These are phyloP conservation scores for Artemisia princeps DNA, from an alignment of 140 eudicot genomes.

Conservation along the genomic window DNA sequence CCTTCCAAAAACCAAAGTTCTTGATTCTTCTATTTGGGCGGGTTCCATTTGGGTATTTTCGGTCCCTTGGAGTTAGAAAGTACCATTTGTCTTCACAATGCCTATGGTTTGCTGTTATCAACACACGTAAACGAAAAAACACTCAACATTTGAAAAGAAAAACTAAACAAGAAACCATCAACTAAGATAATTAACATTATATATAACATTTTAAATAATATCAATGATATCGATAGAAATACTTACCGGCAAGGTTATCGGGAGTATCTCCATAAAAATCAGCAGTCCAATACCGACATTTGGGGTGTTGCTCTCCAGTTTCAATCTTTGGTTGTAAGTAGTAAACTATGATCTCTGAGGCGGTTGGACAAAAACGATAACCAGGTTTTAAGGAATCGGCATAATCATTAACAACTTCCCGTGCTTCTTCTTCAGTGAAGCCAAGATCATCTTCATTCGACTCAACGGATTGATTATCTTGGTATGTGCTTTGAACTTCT, in stretches of 20 bases:
- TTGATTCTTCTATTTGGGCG: conserved; percentile 2
- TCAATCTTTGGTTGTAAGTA: neutral
- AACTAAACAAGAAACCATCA: neutral
- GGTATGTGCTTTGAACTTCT: too few relatives aligned
- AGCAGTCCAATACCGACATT: neutral
- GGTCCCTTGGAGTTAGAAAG: conserved; percentile 19
- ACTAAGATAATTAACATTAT: neutral
- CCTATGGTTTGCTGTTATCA: neutral
- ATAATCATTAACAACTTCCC: neutral
- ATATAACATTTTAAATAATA: too few relatives aligned
- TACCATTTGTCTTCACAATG: conserved; percentile 14
- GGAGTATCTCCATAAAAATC: neutral
- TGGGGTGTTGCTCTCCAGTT: neutral
- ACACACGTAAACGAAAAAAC: neutral
- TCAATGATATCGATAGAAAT: too few relatives aligned
- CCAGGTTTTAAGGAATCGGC: neutral
- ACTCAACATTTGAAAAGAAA: neutral
- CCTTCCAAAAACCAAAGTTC: conserved; percentile 7
- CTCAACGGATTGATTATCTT: too few relatives aligned
- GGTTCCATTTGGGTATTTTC: neutral
- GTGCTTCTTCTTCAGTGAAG: neutral
- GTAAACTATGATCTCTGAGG: neutral
- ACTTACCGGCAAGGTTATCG: neutral
- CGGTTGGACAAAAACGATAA: neutral
- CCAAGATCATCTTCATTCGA: too few relatives aligned